phyloP scores from a whole-genome alignment of 2,329 filamentous ascomycete species.

The Chaetothyriales sp. region DNA sequence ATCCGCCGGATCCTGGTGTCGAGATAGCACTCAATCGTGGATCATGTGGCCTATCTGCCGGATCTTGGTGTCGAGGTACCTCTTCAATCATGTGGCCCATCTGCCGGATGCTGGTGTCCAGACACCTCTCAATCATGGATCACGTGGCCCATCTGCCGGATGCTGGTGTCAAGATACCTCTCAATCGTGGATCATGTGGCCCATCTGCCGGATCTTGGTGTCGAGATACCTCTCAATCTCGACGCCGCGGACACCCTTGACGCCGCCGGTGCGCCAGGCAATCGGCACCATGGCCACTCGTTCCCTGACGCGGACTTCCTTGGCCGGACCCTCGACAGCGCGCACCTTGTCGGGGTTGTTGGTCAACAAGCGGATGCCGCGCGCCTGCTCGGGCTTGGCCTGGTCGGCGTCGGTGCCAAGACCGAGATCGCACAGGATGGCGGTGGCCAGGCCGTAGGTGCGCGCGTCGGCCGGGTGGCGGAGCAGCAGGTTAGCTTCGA shows the following conservation, averaged over 20 bases:
- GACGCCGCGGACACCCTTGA: constrained; percentile 66
- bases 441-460: constrained; percentile 91
- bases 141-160: constrained; percentile 73
- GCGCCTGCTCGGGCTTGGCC: constrained; percentile 25
- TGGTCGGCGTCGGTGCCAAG: constrained; percentile 46
- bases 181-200: constrained; percentile 50
- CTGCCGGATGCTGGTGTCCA: too few relatives aligned
- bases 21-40: constrained; percentile 54
- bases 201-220: constrained; percentile 92
- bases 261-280: constrained; percentile 69
- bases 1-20: constrained; percentile 92
- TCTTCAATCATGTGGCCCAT: constrained; percentile 43
- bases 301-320: constrained; percentile 78
- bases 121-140: constrained; percentile 46
- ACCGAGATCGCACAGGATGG: constrained; percentile 79
- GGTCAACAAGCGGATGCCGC: constrained; percentile 62
- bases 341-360: constrained; percentile 97
- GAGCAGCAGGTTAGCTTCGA: constrained; percentile 83
- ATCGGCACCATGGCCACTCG: constrained; percentile 90
- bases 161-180: constrained; percentile 91
- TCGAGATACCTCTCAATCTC: constrained; percentile 90
- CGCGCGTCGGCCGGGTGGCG: constrained; percentile 88
- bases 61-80: constrained; percentile 91
- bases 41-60: constrained; percentile 78
- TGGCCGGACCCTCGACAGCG: constrained; percentile 79